phyloP scores from a whole-genome alignment of 768 basidiomycete genomes.

The Agaricus subrufescens region DNA sequence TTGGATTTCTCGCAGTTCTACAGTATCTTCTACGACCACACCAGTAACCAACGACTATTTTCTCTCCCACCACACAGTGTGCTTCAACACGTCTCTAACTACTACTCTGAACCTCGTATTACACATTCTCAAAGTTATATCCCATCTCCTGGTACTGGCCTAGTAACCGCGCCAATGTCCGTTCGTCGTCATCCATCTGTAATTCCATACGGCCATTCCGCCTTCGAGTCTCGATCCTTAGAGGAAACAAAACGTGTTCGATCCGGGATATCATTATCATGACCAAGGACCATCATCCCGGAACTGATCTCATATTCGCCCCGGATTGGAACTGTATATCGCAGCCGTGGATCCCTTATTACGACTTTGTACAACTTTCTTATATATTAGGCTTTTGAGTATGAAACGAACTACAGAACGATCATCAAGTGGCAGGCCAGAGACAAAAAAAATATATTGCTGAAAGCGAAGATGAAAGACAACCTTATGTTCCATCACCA shows the following conservation, averaged over 20 bases:
- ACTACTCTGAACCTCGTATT: constrained; percentile 10
- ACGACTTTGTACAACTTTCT: no score
- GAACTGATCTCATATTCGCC: no score
- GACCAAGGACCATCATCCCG: constrained; percentile 11
- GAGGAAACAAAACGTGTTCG: constrained; percentile 14
- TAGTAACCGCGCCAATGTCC: constrained; percentile 10
- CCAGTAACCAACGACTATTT: constrained; percentile 35
- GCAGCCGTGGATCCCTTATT: no score
- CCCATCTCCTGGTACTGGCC: constrained; percentile 46
- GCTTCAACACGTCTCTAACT: constrained; percentile 19
- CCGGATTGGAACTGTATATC: no score
- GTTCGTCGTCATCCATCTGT: constrained; percentile 13
- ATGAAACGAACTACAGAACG: no score
- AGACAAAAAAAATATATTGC: no score
- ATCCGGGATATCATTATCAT: constrained; percentile 17
- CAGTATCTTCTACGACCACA: constrained; percentile 32
- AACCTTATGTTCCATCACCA: constrained; percentile 44
- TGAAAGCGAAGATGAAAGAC: neutral
- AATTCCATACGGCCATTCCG: constrained; percentile 19
- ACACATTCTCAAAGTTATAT: constrained; percentile 16
- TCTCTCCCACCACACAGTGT: constrained; percentile 38
- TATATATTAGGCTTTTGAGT: no score
- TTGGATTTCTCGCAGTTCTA: constrained; percentile 37
- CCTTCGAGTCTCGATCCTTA: constrained; percentile 29
- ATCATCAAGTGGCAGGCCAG: no score